These are phyloP conservation scores for Plantago ovata DNA, from an alignment of 257 asterid genomes.

Conservation along the genomic window DNA sequence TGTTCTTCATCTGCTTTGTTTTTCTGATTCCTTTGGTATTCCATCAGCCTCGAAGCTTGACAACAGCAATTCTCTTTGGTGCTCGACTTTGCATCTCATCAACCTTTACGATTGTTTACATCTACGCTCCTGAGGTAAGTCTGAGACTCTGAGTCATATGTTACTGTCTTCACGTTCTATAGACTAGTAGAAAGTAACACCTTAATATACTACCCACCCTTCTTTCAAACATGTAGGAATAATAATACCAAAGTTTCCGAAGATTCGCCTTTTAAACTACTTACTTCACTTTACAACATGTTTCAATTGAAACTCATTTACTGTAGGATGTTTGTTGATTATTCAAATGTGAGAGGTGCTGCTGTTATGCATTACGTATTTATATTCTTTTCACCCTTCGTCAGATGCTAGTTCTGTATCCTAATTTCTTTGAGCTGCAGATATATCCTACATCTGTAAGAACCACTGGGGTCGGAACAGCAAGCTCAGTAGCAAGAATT, in stretches of 20 bases:
- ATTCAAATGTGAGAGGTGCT: too few species aligned
- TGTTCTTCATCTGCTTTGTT: slow-evolving; percentile 54
- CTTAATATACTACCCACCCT: too few species aligned
- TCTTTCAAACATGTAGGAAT: too few species aligned
- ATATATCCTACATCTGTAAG: slow-evolving; percentile 59
- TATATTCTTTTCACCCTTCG: too few species aligned
- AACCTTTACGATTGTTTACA: slow-evolving; percentile 58
- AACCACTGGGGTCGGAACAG: slow-evolving; percentile 61
- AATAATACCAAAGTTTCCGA: too few species aligned
- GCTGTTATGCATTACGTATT: too few species aligned
- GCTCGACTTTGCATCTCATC: slow-evolving; percentile 65
- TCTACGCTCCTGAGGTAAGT: slow-evolving; percentile 78
- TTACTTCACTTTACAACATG: too few species aligned
- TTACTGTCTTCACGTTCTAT: neutral
- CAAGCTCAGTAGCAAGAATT: slow-evolving; percentile 58
- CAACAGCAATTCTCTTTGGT: slow-evolving; percentile 57
- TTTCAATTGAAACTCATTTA: too few species aligned
- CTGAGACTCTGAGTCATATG: neutral
- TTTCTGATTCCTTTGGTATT: slow-evolving; percentile 56
- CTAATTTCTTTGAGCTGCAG: slow-evolving; percentile 23
- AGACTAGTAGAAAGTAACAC: neutral
- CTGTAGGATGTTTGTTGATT: too few species aligned
- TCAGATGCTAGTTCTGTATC: neutral
- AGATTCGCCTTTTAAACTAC: too few species aligned
- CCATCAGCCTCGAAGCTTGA: slow-evolving; percentile 43